These are phyloP conservation scores for Aristolochia fimbriata DNA, from an alignment of 164 flowering plant genomes.

Conservation along the genomic window DNA sequence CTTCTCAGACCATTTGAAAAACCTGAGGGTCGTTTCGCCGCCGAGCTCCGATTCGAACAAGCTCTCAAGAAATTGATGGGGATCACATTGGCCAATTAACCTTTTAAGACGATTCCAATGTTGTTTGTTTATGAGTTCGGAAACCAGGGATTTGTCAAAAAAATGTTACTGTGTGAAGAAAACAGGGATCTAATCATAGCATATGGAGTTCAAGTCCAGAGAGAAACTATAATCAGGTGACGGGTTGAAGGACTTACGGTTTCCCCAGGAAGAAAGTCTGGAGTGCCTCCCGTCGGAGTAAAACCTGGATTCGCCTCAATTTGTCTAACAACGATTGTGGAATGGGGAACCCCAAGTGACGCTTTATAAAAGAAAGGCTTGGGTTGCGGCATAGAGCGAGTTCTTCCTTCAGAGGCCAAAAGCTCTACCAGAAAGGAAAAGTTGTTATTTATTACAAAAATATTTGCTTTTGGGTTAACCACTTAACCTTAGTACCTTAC, in stretches of 20 bases:
- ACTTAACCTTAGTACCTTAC: no score
- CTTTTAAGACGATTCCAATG: conserved; percentile 18
- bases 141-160: conserved; percentile 6
- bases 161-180: not conserved
- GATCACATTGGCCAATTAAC: conserved; percentile 5
- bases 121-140: conserved; percentile 15
- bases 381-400: no score
- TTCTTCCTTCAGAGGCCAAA: no score
- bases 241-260: conserved; percentile 2
- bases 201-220: not conserved
- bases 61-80: conserved; percentile 7
- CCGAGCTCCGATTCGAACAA: conserved; percentile 13
- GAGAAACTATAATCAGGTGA: conserved; percentile 1
- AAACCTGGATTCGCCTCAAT: not conserved
- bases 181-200: conserved; percentile 2
- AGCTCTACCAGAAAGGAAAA: no score
- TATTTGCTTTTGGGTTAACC: no score
- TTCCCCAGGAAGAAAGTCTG: not conserved
- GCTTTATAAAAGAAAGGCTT: no score
- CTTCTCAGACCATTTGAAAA: conserved; percentile 20
- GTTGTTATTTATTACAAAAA: no score
- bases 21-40: conserved; percentile 9
- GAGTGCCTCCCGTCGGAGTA: not conserved
- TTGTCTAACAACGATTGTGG: no score
- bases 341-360: no score